Conservation (phyloP, 169 alveolate species). For the Eimeria acervulina region DNA sequence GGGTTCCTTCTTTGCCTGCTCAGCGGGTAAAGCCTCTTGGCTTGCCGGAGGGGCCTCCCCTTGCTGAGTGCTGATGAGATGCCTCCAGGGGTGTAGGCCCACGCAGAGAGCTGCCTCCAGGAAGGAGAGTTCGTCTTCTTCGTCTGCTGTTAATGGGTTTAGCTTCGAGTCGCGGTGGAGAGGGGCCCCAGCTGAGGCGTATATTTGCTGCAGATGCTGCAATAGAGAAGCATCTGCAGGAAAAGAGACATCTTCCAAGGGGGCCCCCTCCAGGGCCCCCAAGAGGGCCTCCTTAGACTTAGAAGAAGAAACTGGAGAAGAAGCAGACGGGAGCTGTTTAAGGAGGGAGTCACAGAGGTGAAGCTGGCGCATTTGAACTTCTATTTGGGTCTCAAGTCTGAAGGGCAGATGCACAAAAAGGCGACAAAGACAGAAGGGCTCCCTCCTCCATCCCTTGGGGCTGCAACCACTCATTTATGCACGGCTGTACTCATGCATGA, state of each 20-base stretch:
- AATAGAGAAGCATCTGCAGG: background rate
- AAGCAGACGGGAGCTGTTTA: background rate
- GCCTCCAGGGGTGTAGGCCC: background rate
- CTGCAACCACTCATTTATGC: no score
- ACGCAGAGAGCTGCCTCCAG: background rate
- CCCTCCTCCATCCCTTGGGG: no score
- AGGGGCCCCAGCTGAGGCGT: background rate
- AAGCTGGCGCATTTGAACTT: conserved; percentile 3
- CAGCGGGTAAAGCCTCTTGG: background rate
- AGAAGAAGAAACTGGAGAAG: conserved; percentile 22
- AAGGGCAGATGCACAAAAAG: background rate
- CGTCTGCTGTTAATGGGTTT: background rate
- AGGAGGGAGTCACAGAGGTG: background rate
- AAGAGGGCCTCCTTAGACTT: background rate
- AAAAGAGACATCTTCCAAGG: background rate
- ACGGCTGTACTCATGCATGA: background rate
- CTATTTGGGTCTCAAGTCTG: conserved; percentile 43
- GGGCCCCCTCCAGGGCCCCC: conserved; percentile 41
- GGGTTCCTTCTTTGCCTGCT: background rate
- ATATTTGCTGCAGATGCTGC: background rate
- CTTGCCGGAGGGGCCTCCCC: background rate
- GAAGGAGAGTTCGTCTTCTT: background rate
- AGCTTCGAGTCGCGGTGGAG: background rate
- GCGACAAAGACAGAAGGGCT: background rate
- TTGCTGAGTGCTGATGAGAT: background rate